Evolutionary conservation across 176 grass and related monocot genomes (phyloP), one percentile per base, ranked within the genome.

Genomic region (Chloris gayana): DNA sequence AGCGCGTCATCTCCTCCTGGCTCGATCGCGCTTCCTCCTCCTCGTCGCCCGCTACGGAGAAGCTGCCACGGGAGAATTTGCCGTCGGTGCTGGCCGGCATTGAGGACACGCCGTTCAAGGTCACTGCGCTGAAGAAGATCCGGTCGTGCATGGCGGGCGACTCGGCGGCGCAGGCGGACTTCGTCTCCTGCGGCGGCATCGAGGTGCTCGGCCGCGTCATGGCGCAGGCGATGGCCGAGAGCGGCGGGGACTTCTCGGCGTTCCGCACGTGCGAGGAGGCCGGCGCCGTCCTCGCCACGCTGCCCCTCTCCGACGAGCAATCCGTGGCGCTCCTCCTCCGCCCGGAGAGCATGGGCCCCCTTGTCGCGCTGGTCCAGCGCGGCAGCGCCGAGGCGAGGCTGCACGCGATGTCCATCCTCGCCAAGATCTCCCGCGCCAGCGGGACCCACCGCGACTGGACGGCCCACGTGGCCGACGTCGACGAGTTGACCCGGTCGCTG

Each of bases 241-340:
- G 83, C 64, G 29, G 57, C 38, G 83, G 74, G 3, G 87, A 90
- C 80, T 97, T 97, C 76, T 73, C 87, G 4, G 63, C 85, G 9
- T 97, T 97, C 80, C 31, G 51, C 30, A 64, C 80, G 6, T 97
- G 91, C 72, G 89, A 94, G 87, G 94, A 97, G 82, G 94, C 87
- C 4, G 85, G 84, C 25, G 87, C 87, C 18, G 76, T 97, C 59
- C 82, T 97, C 59, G 75, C 89, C 19, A 2, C 72, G 50, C 85
- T 97, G 50, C 87, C 79, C 13, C 70, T 90, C 22, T 78, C 75
- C 11, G 91, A 89, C 70, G 76, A 72, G 34, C 67, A 63, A 12
- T 91, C 87, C 5, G 80, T 33, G 49, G 59, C n/a, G 21, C 54
- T 84, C 74, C 33, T 97, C 0, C 82, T 84, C 31, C 59, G 76